Percentiles rank a stretch among this genome's conserved stretches.
Conservation (phyloP, 371 early-diverging fungal genomes). For the Mucor mucedo region DNA sequence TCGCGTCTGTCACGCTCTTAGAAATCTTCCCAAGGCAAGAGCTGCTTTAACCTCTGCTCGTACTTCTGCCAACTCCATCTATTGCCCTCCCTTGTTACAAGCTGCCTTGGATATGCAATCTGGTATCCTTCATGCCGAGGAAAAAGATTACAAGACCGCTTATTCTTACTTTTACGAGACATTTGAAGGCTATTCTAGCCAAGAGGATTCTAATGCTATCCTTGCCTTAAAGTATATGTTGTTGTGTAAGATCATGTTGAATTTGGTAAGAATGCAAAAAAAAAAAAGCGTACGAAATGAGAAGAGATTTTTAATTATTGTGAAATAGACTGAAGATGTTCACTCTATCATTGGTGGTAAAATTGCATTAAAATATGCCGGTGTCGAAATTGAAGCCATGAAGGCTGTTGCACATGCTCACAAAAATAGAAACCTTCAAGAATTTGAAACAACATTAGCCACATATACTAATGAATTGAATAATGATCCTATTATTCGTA, state of each 20-base stretch:
- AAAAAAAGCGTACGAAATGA: background rate
- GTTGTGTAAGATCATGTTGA: slow-evolving; percentile 97
- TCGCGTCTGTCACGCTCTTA: slow-evolving; percentile 90
- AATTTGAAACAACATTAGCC: slow-evolving; percentile 90
- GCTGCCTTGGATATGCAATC: slow-evolving; percentile 97
- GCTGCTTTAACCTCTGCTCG: slow-evolving; percentile 97
- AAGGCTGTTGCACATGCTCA: slow-evolving; percentile 93
- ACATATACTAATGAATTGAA: slow-evolving; percentile 85
- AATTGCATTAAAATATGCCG: slow-evolving; percentile 77
- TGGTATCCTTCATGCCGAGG: slow-evolving; percentile 97
- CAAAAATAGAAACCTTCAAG: slow-evolving; percentile 90
- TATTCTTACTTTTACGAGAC: slow-evolving; percentile 99
- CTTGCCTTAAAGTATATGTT: slow-evolving; percentile 95
- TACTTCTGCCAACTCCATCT: slow-evolving; percentile 96
- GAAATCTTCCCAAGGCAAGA: slow-evolving; percentile 94
- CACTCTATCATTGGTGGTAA: slow-evolving; percentile 84
- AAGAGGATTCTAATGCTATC: slow-evolving; percentile 87
- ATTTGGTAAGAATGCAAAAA: slow-evolving; percentile 63
- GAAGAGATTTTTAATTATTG: background rate
- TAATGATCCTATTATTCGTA: slow-evolving; percentile 91
- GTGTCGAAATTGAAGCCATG: slow-evolving; percentile 90
- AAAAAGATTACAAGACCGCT: slow-evolving; percentile 98
- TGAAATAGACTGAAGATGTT: slow-evolving; percentile 84
- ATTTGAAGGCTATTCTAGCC: slow-evolving; percentile 89
- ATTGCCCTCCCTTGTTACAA: slow-evolving; percentile 98